Evolutionary conservation across 192 early-diverging fungal genomes (phyloP), one percentile per base, ranked within the genome.

Genomic region (Coemansia sp.): DNA sequence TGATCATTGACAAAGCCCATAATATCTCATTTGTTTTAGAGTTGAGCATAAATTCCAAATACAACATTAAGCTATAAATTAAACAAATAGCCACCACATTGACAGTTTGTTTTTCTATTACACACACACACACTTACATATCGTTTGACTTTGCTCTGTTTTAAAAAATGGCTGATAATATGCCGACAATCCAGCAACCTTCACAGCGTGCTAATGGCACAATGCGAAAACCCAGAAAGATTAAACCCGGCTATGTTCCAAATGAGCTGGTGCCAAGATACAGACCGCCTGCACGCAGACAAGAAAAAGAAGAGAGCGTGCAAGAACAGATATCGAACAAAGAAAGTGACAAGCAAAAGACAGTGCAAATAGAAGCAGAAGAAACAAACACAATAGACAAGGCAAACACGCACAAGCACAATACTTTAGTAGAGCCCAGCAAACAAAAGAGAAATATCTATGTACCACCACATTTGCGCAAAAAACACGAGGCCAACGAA

Each of bases 221-320:
- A 10, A 25, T 68, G n/a, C 65, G 75, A 17, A 71, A 64, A 18
- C 65, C 63, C 22, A 69, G 75, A 5, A 49, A 38, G 34, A 72
- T 77, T 28, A 66, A 69, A 7, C 56, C 65, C 3, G 75, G 75
- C 0, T 77, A 68, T 20, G 40, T 72, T 30, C 57, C 61, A 4
- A 62, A 40, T 14, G 75, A 77, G 61, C 54, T 56, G 0, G 33
- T 40, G 5, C 62, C 36, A 1, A 55, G 45, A 32, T 77, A 77
- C 55, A 14, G 34, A 14, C 57, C 75, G 16, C 75, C 75, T 17
- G 48, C 75, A 4, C 68, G 49, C 14, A 51, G 48, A 6, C 48
- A 22, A 25, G 48, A 57, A 29, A 29, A 56, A 28, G 16, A 16
- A 25, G 22, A 25, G 22, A 25, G 22, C 22, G 22, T 25, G 30